phyloP scores from a whole-genome alignment of 768 basidiomycete genomes.

The Tylopilus vinaceipallidus region DNA sequence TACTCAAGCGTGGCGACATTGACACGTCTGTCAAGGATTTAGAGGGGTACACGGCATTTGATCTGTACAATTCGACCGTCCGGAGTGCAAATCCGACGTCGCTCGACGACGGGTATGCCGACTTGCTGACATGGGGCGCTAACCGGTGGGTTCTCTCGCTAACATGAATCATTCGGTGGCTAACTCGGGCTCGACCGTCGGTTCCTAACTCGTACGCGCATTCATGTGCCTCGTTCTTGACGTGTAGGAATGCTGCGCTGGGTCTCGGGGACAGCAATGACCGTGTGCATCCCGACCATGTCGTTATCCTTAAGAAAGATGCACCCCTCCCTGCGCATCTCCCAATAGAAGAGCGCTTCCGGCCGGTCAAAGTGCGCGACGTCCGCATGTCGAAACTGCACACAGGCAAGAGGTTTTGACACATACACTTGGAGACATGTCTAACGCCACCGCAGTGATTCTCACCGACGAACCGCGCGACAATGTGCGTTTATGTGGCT shows the following conservation, averaged over 20 bases:
- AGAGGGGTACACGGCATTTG: slow-evolving; percentile 90
- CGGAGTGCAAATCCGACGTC: slow-evolving; percentile 61
- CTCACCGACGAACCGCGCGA: slow-evolving; percentile 71
- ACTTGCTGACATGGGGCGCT: slow-evolving; percentile 85
- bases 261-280: slow-evolving; percentile 82
- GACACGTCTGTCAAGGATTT: slow-evolving; percentile 73
- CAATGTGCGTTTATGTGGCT: slow-evolving; percentile 86
- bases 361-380: slow-evolving; percentile 58
- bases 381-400: slow-evolving; percentile 87
- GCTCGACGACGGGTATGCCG: slow-evolving; percentile 39
- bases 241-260: slow-evolving; percentile 76
- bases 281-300: slow-evolving; percentile 73
- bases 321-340: slow-evolving; percentile 13
- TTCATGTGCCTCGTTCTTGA: neutral
- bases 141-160: slow-evolving; percentile 54
- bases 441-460: slow-evolving; percentile 34
- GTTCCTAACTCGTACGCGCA: neutral
- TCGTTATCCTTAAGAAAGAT: slow-evolving; percentile 42
- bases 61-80: slow-evolving; percentile 90
- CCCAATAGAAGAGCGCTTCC: slow-evolving; percentile 49
- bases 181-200: neutral
- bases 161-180: neutral
- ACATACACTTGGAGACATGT: no score
- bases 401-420: slow-evolving; percentile 50
- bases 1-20: slow-evolving; percentile 72